Evolutionary conservation across 345 rosid genomes (phyloP).

Genomic region (Angophora floribunda): DNA sequence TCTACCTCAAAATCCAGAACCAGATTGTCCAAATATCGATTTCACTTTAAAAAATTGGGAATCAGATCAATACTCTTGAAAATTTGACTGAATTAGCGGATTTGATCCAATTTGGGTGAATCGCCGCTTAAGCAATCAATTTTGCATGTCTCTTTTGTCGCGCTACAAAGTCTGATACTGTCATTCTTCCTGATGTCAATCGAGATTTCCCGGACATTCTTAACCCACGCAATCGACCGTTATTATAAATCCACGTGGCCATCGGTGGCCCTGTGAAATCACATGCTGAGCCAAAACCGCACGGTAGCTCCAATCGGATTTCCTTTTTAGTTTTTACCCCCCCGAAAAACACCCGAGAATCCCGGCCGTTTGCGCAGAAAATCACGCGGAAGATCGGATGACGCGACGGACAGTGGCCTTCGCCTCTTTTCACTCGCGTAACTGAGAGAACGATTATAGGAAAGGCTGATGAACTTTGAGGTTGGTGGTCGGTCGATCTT

Average conservation of each 20-base stretch:
- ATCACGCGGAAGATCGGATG: neutral
- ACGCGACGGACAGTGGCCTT: neutral
- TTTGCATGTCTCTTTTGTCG: too few species aligned
- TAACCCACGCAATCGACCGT: neutral
- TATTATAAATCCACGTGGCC: neutral
- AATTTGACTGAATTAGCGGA: too few species aligned
- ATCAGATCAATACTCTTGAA: too few species aligned
- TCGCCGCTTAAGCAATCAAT: too few species aligned
- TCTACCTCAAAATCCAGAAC: too few species aligned
- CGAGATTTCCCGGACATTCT: too few species aligned
- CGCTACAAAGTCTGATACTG: too few species aligned
- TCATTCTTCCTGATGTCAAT: too few species aligned
- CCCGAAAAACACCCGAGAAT: too few species aligned
- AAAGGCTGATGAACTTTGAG: accelerated
- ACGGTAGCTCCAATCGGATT: neutral
- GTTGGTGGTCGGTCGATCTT: neutral
- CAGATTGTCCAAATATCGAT: too few species aligned
- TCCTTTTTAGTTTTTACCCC: neutral
- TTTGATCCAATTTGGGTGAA: too few species aligned
- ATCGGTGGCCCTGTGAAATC: neutral
- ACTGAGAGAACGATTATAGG: neutral
- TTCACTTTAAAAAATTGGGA: too few species aligned
- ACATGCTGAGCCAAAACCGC: neutral
- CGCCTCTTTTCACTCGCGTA: neutral
- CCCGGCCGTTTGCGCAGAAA: neutral